Evolutionary conservation across 139 green algal species (phyloP).

Genomic region (Ulvella scutata): DNA sequence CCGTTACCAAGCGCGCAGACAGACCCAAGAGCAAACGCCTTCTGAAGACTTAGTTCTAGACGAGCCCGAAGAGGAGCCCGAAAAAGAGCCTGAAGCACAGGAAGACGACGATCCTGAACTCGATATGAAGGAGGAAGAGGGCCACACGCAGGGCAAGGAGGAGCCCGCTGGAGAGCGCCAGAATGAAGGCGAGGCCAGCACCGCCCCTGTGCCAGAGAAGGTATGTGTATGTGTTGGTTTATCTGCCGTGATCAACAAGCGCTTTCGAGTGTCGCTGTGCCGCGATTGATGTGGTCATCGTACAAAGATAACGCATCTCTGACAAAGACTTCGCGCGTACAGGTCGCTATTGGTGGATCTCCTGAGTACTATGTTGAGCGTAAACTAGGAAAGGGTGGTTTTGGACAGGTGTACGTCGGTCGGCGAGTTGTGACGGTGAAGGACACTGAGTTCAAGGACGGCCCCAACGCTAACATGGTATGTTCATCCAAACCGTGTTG

Average conservation of each 20-base stretch:
- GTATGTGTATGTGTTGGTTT: constrained; percentile 10
- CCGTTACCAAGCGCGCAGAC: too few species aligned
- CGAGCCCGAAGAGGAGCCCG: not conserved
- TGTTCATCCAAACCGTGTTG: not conserved
- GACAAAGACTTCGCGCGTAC: not conserved
- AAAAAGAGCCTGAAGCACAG: too few species aligned
- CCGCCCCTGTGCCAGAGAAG: constrained; percentile 48
- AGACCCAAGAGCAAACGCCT: too few species aligned
- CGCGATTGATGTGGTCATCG: not conserved
- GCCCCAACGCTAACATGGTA: constrained; percentile 55
- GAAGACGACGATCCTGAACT: not conserved
- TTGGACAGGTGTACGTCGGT: constrained; percentile 85
- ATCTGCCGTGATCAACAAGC: not conserved
- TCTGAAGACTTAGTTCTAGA: too few species aligned
- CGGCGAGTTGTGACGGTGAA: constrained; percentile 19
- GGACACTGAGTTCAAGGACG: constrained; percentile 53
- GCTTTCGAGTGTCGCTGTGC: not conserved
- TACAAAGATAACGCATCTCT: too few species aligned
- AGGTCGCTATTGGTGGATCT: constrained; percentile 71
- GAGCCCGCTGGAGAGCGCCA: not conserved
- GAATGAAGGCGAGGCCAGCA: constrained; percentile 39
- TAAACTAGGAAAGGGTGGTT: constrained; percentile 88
- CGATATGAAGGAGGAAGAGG: not conserved
- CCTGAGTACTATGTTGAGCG: constrained; percentile 76
- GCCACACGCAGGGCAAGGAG: not conserved